These are phyloP conservation scores for Rhodomyrtus tomentosa DNA, from an alignment of 345 rosid species.

Conservation along the genomic window DNA sequence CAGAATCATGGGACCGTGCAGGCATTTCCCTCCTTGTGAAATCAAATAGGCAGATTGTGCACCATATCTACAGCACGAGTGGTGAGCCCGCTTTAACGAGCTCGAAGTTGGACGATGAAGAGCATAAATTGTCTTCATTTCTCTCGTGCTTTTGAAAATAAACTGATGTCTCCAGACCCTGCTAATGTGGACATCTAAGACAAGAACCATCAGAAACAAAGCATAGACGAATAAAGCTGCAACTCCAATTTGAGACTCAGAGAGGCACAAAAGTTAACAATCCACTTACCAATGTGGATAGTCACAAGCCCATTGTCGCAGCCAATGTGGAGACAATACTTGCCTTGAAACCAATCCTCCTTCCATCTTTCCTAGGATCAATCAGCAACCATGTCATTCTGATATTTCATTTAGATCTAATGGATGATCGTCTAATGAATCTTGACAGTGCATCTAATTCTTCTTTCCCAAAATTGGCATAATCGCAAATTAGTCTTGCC, in stretches of 20 bases:
- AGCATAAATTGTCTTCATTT: background rate
- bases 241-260: no score
- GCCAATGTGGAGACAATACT: no score
- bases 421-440: no score
- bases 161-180: background rate
- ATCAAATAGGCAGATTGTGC: background rate
- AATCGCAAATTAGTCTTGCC: background rate
- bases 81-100: background rate
- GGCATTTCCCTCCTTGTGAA: background rate
- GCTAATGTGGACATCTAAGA: background rate
- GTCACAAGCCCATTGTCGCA: no score
- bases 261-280: no score
- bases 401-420: background rate
- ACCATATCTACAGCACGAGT: background rate
- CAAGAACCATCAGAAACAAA: background rate
- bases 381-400: background rate
- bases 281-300: no score
- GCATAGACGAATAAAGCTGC: no score
- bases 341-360: no score
- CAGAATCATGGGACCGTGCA: background rate
- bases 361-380: background rate
- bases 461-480: no score
- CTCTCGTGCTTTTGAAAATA: background rate
- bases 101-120: background rate
- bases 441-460: no score